These are phyloP conservation scores for Galium porrigens DNA, from an alignment of 305 asterid genomes.

Conservation along the genomic window DNA sequence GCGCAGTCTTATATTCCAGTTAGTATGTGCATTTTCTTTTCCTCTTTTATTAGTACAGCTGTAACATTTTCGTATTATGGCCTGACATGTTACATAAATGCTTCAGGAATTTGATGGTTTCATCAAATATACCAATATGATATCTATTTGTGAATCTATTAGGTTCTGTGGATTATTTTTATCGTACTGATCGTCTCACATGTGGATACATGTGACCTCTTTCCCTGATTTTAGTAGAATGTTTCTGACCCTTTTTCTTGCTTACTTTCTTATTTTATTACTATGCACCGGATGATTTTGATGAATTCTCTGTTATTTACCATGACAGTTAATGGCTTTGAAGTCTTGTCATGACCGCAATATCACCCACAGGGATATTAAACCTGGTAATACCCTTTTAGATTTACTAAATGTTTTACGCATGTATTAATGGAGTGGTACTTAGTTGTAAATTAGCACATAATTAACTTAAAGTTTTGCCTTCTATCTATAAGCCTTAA, in stretches of 20 bases:
- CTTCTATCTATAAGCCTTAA: neutral
- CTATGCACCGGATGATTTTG: conserved; percentile 15
- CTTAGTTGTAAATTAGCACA: neutral
- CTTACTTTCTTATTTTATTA: neutral
- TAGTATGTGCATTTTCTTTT: conserved; percentile 45
- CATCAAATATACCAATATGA: neutral
- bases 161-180: neutral
- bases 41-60: conserved; percentile 8
- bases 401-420: neutral
- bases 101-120: neutral
- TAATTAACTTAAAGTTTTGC: neutral
- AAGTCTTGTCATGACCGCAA: conserved; percentile 90
- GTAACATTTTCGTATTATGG: neutral
- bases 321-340: conserved; percentile 66
- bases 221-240: neutral
- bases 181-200: neutral
- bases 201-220: neutral
- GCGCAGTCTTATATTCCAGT: conserved; percentile 68
- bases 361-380: conserved; percentile 92
- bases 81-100: neutral
- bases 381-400: conserved; percentile 57
- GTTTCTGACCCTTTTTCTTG: neutral
- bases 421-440: neutral
- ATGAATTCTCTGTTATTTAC: conserved; percentile 13
- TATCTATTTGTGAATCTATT: neutral